These are phyloP conservation scores for Groenewaldozyma sp. DNA, from an alignment of 1,139 yeast genomes.

Conservation along the genomic window DNA sequence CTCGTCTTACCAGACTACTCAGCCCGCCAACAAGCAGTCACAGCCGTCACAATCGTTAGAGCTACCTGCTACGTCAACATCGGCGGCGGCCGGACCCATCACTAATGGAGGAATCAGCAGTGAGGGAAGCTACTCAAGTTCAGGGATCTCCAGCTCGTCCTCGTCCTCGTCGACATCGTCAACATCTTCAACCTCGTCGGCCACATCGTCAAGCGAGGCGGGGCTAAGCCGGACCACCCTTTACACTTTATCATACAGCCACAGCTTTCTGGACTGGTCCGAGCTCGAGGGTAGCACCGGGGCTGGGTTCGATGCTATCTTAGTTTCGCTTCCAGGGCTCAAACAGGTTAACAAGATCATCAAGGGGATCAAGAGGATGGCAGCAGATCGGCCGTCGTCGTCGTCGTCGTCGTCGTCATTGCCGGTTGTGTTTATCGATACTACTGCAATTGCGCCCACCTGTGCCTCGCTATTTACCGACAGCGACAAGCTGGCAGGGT, in stretches of 20 bases:
- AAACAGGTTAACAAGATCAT: background rate
- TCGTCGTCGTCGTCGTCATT: background rate
- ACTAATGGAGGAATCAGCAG: background rate
- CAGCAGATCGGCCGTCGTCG: background rate
- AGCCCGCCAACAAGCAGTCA: too few relatives aligned
- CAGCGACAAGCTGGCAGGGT: background rate
- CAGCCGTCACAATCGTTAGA: too few relatives aligned
- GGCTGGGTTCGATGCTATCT: background rate
- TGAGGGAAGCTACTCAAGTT: background rate
- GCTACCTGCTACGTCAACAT: too few relatives aligned
- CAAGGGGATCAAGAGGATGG: background rate
- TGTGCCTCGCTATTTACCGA: background rate
- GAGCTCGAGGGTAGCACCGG: background rate
- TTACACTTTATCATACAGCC: background rate
- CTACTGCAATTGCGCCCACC: background rate
- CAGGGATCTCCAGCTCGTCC: background rate
- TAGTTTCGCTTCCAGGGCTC: background rate
- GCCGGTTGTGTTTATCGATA: background rate
- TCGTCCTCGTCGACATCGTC: background rate
- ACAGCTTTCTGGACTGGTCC: background rate
- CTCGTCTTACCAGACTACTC: too few relatives aligned
- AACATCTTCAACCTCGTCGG: background rate
- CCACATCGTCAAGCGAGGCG: background rate
- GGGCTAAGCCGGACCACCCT: background rate
- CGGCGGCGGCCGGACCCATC: too few relatives aligned